Base-by-base conservation (phyloP, 1,284 basidiomycete species). In the Moniliophthora roreri region DNA sequence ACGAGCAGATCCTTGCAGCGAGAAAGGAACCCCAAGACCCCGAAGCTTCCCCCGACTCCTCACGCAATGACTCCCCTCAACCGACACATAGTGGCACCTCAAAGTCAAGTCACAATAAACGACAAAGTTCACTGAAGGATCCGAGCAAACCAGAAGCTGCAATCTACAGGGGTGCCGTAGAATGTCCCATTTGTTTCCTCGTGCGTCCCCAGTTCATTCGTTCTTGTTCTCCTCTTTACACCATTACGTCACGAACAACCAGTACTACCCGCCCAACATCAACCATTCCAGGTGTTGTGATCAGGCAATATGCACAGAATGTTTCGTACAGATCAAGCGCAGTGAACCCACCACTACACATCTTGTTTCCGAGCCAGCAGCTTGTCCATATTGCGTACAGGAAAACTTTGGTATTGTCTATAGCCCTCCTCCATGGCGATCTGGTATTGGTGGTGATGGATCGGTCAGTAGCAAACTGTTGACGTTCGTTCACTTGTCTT, bases 161-260 rank as follows among this genome's bases (percentile, higher is more conserved):
- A 56, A 78, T 93, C 44, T 98, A 97, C 72, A 77, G 84, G 59
- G 85, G 85, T 40, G 92, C 94, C n/a, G 77, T 89, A 37, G 97
- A 99, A 70, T 99, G 96, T 75, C 96, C 96, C n/a, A 98, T 99
- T 62, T 99, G 96, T 73, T 98, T 99, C 75, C 78, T 99, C 69
- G 95, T 97, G 63, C 69, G 93, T 85, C 9, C 42, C 41, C 21
- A 44, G 53, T 52, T 57, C 38, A 48, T 58, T 38, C 44, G 57
- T 49, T 61, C 52, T 42, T 51, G 48, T 51, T 26, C 47, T 48
- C 47, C 52, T 49, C 50, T 51, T 56, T 48, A 69, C 50, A 68
- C 66, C 59, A 64, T 61, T 56, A 62, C 64, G 64, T 62, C 47
- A 52, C 15, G 39, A 44, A 32, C 24, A 44, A 50, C 34, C 63